A percentile compares a stretch with the other conserved stretches of the same genome.
Evolutionary conservation across 805 yeast genomes (phyloP).

Genomic region (Teunomyces kruisii): DNA sequence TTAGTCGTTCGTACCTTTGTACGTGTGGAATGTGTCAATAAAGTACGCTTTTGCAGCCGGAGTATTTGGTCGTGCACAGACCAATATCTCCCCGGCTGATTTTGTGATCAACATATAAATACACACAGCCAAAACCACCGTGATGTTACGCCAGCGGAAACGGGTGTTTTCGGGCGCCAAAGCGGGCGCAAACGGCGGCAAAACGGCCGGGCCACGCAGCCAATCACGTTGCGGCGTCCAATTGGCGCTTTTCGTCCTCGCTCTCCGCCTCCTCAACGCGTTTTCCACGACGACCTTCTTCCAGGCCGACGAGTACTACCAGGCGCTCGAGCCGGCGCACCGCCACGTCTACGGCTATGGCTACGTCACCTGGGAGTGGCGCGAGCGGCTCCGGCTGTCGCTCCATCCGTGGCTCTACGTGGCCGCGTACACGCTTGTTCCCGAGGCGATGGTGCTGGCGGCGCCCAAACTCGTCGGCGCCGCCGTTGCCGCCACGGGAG

Average conservation of each 20-base stretch:
- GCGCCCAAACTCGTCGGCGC: constrained; percentile 74
- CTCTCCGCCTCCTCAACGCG: constrained; percentile 61
- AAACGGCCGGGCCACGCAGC: too few species aligned
- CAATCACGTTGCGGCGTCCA: background rate
- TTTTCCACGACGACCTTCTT: constrained; percentile 70
- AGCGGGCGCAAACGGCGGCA: too few species aligned
- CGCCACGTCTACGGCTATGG: constrained; percentile 73
- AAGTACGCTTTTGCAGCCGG: too few species aligned
- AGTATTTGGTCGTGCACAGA: too few species aligned
- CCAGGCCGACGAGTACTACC: constrained; percentile 97
- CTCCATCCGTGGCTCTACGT: constrained; percentile 77
- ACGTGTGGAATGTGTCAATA: too few species aligned
- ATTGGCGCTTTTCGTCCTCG: too few species aligned
- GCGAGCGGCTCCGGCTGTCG: constrained; percentile 67
- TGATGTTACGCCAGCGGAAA: constrained; percentile 4
- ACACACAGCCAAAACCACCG: too few species aligned
- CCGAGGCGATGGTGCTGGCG: constrained; percentile 29
- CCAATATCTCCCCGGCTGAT: too few species aligned
- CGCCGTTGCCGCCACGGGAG: constrained; percentile 68
- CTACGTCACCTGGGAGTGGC: constrained; percentile 94
- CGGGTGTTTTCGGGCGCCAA: background rate
- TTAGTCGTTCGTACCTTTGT: too few species aligned
- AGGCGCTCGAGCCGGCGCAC: constrained; percentile 91
- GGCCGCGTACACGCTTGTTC: constrained; percentile 24
- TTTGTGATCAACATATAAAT: too few species aligned